Percentiles rank a stretch among this genome's conserved stretches.
phyloP scores from a whole-genome alignment of 2,329 filamentous ascomycete species.

The Epichloe brachyelytri region DNA sequence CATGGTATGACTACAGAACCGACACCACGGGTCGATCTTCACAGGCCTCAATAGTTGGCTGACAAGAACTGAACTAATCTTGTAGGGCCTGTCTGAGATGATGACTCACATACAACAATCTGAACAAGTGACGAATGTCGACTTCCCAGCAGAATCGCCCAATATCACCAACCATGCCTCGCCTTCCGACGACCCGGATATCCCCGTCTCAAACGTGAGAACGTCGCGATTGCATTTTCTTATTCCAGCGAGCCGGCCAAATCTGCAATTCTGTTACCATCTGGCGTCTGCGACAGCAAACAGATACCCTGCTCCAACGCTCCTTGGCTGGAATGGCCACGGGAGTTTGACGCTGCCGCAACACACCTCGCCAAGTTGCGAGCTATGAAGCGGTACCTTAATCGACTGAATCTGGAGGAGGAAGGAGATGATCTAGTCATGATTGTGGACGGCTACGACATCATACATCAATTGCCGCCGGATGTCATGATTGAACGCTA shows the following conservation, averaged over 20 bases:
- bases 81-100: neutral
- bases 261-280: constrained; percentile 25
- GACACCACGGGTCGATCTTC: neutral
- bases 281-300: constrained; percentile 24
- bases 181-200: neutral
- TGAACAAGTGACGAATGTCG: neutral
- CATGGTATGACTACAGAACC: neutral
- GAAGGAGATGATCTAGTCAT: constrained; percentile 46
- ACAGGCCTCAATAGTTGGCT: neutral
- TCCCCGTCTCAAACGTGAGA: neutral
- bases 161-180: neutral
- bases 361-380: constrained; percentile 29
- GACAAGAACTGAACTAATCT: neutral
- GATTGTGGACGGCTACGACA: constrained; percentile 49
- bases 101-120: neutral
- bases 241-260: constrained; percentile 24
- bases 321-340: constrained; percentile 26
- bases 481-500: constrained; percentile 51
- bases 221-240: constrained; percentile 25
- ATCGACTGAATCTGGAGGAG: constrained; percentile 14
- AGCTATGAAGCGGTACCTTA: constrained; percentile 22
- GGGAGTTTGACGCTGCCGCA: constrained; percentile 21
- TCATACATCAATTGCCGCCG: constrained; percentile 52
- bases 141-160: neutral
- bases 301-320: constrained; percentile 23